Evolutionary conservation across 2,329 filamentous ascomycete genomes (phyloP).

Genomic region (Aureobasidium uvarum): DNA sequence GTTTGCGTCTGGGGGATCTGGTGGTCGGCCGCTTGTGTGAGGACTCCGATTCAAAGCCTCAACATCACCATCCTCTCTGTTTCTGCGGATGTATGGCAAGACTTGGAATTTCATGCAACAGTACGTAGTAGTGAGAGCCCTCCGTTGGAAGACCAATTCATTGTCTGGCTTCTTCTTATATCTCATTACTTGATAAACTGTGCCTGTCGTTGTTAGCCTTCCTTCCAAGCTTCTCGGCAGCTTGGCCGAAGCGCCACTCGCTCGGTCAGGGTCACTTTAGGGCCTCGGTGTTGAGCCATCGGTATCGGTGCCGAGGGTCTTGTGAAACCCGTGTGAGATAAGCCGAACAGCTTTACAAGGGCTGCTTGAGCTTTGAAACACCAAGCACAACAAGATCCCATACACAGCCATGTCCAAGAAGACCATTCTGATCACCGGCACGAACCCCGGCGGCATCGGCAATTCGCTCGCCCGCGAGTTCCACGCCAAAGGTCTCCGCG

Average conservation of each 20-base stretch:
- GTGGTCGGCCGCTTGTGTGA: neutral
- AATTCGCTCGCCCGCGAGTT: slow-evolving; percentile 59
- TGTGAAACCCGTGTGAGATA: neutral
- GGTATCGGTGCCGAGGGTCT: neutral
- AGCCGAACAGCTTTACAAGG: neutral
- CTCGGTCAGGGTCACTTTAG: no score
- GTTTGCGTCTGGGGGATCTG: slow-evolving; percentile 15
- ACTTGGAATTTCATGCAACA: neutral
- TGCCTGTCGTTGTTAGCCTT: slow-evolving; percentile 7
- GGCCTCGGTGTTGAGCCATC: no score
- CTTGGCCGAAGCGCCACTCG: neutral
- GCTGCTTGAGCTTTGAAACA: neutral
- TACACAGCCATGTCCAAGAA: slow-evolving; percentile 28
- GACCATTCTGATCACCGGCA: slow-evolving; percentile 40
- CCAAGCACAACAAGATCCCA: neutral
- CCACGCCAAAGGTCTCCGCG: slow-evolving; percentile 52
- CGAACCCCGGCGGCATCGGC: slow-evolving; percentile 58
- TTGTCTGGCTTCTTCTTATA: neutral
- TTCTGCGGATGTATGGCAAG: neutral
- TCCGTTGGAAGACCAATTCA: neutral
- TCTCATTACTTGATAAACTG: slow-evolving; percentile 4
- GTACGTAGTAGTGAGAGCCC: neutral
- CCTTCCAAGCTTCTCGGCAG: slow-evolving; percentile 18
- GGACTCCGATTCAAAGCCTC: neutral
- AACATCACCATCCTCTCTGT: neutral